Evolutionary conservation across 805 yeast species (phyloP), one percentile per base, ranked within the genome.

Genomic region (Sporopachydermia quercuum): DNA sequence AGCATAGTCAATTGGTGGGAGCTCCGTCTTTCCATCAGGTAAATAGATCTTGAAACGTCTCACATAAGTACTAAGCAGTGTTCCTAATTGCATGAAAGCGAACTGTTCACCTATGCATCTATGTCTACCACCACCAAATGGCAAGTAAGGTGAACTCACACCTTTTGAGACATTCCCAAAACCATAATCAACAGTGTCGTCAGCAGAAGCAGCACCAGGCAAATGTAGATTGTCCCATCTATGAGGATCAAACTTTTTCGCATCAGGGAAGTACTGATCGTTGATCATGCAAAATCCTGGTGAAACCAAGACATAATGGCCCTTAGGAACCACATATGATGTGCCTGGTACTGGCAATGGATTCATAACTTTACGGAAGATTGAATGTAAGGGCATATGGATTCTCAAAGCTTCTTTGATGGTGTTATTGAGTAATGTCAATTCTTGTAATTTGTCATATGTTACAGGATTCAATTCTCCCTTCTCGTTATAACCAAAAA

Each of bases 71-170:
- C 83, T 62, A 54, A 91, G 65, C 44, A 91, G 68, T 38, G 91
- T 77, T 38, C 95, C 95, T 48, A 91, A 71, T 68, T 91, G 98
- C 49, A 79, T 76, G 60, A 78, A 84, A 17, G 98, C 98, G 64
- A 91, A 91, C 58, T 89, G 97, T 63, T 91, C 98, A 57, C 98
- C 98, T 54, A 91, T 89, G 65, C 98, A 91, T 66, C 98, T 81
- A 61, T 91, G 98, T 71, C 98, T 82, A 49, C 98, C 98, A 61
- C 97, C 98, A 51, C 98, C 98, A 54, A 91, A 91, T 41, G 98
- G 98, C 57, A 91, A 74, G 63, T 85, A 91, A 43, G 97, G 95
- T 35, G 96, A 84, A 19, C 83, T 67, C 40, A 89, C 97, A 63
- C 97, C 98, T 65, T 91, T 91, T 37, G 94, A 77, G 47, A 91